These are phyloP conservation scores for Chlamydomonas sp. DNA, from an alignment of 139 green algal genomes.

Conservation along the genomic window DNA sequence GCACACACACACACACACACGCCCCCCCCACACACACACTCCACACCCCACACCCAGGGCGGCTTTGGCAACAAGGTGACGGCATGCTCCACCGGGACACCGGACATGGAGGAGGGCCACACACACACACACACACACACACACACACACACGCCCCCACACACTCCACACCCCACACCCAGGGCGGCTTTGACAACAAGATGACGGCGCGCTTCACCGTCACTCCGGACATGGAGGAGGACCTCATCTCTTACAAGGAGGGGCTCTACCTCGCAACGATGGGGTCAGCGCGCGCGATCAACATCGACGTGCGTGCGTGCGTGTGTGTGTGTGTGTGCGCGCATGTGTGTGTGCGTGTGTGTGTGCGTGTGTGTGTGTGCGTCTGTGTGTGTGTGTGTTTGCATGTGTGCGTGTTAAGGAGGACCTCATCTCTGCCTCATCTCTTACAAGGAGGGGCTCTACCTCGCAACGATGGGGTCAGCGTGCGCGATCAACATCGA, in stretches of 20 bases:
- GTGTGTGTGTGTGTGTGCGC: background rate
- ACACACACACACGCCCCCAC: too few relatives aligned
- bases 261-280: conserved; percentile 60
- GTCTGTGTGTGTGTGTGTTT: too few relatives aligned
- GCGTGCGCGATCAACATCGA: conserved; percentile 45
- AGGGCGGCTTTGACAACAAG: too few relatives aligned
- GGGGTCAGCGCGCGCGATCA: conserved; percentile 49
- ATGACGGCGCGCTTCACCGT: too few relatives aligned
- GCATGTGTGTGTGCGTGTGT: conserved; percentile 7
- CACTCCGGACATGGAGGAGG: background rate
- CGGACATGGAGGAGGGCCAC: too few relatives aligned
- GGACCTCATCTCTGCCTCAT: conserved; percentile 11
- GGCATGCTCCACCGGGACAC: too few relatives aligned
- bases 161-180: too few relatives aligned
- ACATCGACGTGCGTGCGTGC: conserved; percentile 24
- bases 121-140: too few relatives aligned
- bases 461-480: conserved; percentile 56
- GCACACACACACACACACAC: too few relatives aligned
- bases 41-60: too few relatives aligned
- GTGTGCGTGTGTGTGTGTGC: background rate
- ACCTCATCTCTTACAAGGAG: conserved; percentile 34
- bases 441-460: conserved; percentile 48
- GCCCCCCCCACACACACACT: too few relatives aligned
- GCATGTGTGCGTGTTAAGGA: background rate
- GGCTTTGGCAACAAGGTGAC: too few relatives aligned